phyloP scores from a whole-genome alignment of 805 yeast genomes.

The Ogataea nitratoaversa region DNA sequence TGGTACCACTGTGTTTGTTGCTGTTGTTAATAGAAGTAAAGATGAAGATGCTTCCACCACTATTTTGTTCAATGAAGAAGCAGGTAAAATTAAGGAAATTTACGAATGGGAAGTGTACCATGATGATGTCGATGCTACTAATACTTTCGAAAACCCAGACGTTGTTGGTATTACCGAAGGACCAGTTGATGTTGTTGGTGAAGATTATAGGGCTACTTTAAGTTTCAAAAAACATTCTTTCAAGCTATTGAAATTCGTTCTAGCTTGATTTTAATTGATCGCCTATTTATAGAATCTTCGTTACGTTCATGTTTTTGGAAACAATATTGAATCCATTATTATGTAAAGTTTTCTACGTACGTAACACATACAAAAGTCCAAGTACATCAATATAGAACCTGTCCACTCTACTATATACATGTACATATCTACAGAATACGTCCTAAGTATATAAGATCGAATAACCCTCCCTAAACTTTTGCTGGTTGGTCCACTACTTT shows the following conservation, averaged over 20 bases:
- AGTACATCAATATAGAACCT: too few relatives aligned
- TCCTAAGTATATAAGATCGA: too few relatives aligned
- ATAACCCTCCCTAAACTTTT: too few relatives aligned
- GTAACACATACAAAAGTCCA: too few relatives aligned
- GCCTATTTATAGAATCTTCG: neutral
- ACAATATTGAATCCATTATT: too few relatives aligned
- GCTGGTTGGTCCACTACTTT: too few relatives aligned
- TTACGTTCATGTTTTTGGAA: too few relatives aligned
- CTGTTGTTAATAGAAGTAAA: constrained; percentile 28
- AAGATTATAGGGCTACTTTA: constrained; percentile 8
- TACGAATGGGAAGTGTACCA: constrained; percentile 23
- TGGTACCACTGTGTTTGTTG: constrained; percentile 19
- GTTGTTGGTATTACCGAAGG: constrained; percentile 18
- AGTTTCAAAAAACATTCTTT: constrained; percentile 23
- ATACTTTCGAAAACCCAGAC: constrained; percentile 25
- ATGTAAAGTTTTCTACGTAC: too few relatives aligned
- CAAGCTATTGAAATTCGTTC: constrained; percentile 13
- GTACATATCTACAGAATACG: too few relatives aligned
- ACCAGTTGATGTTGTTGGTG: constrained; percentile 30
- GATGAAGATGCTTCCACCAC: constrained; percentile 21
- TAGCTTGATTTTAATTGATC: neutral
- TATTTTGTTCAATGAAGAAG: constrained; percentile 17
- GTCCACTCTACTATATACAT: too few relatives aligned
- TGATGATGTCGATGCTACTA: constrained; percentile 29
- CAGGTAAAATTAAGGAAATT: constrained; percentile 9